These are phyloP conservation scores for Periconia sp. DNA, from an alignment of 2,329 filamentous ascomycete species.

Conservation along the genomic window DNA sequence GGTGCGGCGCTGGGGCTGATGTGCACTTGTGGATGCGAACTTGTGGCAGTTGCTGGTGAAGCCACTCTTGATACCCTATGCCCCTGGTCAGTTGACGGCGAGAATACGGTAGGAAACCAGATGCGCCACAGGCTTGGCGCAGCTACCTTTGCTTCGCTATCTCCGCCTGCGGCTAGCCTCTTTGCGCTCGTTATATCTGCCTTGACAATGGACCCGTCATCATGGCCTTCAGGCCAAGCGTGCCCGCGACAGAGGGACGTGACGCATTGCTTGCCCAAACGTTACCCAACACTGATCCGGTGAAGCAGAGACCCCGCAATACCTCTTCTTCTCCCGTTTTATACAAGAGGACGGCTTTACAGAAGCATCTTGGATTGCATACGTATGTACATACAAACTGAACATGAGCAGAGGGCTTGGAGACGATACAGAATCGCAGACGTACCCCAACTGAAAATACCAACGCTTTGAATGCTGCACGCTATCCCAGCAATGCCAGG, in stretches of 20 bases:
- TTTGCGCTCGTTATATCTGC: not conserved
- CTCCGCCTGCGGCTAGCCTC: conserved; percentile 3
- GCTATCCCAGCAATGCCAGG: conserved; percentile 11
- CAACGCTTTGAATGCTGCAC: conserved; percentile 12
- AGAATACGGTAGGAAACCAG: conserved; percentile 20
- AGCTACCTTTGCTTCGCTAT: conserved; percentile 13
- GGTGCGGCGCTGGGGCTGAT: not conserved
- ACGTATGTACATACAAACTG: not conserved
- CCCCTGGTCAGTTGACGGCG: conserved; percentile 6
- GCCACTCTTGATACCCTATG: conserved; percentile 19
- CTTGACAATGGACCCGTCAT: not conserved
- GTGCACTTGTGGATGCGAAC: not conserved
- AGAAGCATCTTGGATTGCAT: too few species aligned
- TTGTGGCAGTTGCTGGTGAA: conserved; percentile 29
- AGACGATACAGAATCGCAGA: not conserved
- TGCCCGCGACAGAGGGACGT: not conserved
- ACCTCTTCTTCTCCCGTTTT: not conserved
- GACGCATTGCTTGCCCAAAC: not conserved
- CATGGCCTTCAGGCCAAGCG: not conserved
- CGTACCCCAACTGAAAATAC: not conserved
- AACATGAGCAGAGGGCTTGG: not conserved
- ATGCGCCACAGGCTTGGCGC: conserved; percentile 37
- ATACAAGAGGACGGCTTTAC: not conserved
- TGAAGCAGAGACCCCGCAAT: too few species aligned
- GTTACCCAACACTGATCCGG: too few species aligned